phyloP scores from a whole-genome alignment of 306 rosid genomes.

The Trichosanthes cucumerina region DNA sequence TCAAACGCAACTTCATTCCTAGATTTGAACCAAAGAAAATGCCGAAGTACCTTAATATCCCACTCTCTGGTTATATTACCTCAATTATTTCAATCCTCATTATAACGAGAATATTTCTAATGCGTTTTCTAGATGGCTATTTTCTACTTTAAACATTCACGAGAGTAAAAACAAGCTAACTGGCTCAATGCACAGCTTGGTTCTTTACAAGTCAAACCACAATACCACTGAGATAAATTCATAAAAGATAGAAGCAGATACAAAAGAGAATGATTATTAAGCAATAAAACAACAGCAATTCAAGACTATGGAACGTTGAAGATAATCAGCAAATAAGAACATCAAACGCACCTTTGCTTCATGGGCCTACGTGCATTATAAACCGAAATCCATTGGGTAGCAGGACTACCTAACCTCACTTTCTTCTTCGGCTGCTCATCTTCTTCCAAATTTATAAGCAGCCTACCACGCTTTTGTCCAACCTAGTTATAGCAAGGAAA shows the following conservation, averaged over 20 bases:
- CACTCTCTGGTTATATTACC: background rate
- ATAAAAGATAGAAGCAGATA: background rate
- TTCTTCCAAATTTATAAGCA: conserved; percentile 70
- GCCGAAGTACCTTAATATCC: background rate
- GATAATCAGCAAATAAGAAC: conserved; percentile 7
- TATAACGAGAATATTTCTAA: background rate
- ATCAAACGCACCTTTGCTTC: conserved; percentile 74
- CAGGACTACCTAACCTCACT: conserved; percentile 83
- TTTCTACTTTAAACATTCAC: background rate
- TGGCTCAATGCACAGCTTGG: background rate
- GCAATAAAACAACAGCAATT: background rate
- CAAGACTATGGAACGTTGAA: background rate
- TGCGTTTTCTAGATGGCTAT: background rate
- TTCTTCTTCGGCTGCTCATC: conserved; percentile 96
- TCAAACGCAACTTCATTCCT: background rate
- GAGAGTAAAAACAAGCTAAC: background rate
- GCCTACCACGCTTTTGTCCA: conserved; percentile 81
- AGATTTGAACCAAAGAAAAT: background rate
- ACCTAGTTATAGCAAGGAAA: conserved; percentile 34
- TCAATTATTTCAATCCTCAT: background rate
- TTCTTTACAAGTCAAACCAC: background rate
- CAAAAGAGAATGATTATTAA: background rate
- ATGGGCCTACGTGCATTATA: conserved; percentile 91
- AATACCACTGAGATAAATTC: background rate
- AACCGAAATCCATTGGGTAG: conserved; percentile 91